Conservation (phyloP, 208 protist species). For the Trypanosoma rangeli region DNA sequence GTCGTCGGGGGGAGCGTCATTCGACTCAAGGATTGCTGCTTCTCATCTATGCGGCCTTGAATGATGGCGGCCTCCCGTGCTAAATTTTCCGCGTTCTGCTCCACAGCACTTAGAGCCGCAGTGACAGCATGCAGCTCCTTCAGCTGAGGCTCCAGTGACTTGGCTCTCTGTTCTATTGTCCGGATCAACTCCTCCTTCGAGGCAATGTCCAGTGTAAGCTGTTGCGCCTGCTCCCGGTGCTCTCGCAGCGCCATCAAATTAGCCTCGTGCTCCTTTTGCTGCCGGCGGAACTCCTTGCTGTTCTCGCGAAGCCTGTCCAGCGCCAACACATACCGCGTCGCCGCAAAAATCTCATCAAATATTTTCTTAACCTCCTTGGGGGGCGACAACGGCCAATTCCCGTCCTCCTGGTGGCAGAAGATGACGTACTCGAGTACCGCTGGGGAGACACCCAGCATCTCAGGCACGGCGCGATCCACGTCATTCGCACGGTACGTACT, state of each 20-base stretch:
- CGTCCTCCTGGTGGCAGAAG: constrained; percentile 98
- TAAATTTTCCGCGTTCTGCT: constrained; percentile 58
- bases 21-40: constrained; percentile 34
- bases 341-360: constrained; percentile 99
- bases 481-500: constrained; percentile 91
- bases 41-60: constrained; percentile 68
- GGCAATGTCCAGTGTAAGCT: constrained; percentile 54
- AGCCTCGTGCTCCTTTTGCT: constrained; percentile 85
- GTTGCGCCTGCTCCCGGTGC: constrained; percentile 76
- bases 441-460: constrained; percentile 96
- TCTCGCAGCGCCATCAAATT: constrained; percentile 74
- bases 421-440: constrained; percentile 98
- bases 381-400: constrained; percentile 96
- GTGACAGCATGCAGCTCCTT: constrained; percentile 45
- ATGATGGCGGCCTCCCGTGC: constrained; percentile 60
- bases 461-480: constrained; percentile 95
- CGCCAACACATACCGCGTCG: constrained; percentile 93
- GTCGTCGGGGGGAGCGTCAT: constrained; percentile 26
- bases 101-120: constrained; percentile 45
- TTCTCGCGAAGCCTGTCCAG: constrained; percentile 86
- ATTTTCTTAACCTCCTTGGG: constrained; percentile 96
- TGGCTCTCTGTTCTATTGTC: constrained; percentile 41
- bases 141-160: constrained; percentile 57
- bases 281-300: constrained; percentile 78
- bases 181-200: constrained; percentile 56